phyloP scores from a whole-genome alignment of 257 asterid species.

The Ilex asprella region DNA sequence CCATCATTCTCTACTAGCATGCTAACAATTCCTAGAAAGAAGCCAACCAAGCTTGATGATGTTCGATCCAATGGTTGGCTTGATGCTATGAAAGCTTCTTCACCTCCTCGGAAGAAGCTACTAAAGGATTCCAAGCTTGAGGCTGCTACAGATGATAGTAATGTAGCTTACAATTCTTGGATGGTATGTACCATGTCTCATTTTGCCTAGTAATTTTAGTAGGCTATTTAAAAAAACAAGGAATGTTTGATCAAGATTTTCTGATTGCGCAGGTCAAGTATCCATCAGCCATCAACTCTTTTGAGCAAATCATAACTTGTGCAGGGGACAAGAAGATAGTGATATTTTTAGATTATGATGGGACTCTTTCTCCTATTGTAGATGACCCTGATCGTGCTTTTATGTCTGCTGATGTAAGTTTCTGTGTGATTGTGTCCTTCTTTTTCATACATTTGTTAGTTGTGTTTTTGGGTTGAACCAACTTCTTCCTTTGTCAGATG shows the following conservation, averaged over 20 bases:
- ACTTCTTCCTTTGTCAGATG: slow-evolving; percentile 6
- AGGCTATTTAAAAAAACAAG: neutral
- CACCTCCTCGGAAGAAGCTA: too few species aligned
- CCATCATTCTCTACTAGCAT: neutral
- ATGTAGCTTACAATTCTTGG: neutral
- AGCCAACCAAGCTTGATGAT: neutral
- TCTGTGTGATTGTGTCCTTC: neutral
- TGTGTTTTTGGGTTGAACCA: neutral
- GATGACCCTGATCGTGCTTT: slow-evolving; percentile 25
- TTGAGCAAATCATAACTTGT: slow-evolving; percentile 11
- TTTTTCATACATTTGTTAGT: neutral
- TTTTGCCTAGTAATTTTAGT: neutral
- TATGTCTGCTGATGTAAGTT: slow-evolving; percentile 18
- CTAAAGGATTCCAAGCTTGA: neutral
- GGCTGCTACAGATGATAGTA: neutral
- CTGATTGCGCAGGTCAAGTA: slow-evolving; percentile 7
- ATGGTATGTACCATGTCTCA: neutral
- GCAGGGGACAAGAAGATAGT: slow-evolving; percentile 14
- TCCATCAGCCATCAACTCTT: slow-evolving; percentile 12
- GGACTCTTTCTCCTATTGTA: slow-evolving; percentile 22
- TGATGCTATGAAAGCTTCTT: too few species aligned
- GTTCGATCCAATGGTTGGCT: too few species aligned
- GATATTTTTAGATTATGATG: slow-evolving; percentile 21
- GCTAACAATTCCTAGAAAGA: neutral
- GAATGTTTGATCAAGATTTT: neutral